Conservation (phyloP, 2,329 filamentous ascomycete species). For the Elsinoe arachidis region DNA sequence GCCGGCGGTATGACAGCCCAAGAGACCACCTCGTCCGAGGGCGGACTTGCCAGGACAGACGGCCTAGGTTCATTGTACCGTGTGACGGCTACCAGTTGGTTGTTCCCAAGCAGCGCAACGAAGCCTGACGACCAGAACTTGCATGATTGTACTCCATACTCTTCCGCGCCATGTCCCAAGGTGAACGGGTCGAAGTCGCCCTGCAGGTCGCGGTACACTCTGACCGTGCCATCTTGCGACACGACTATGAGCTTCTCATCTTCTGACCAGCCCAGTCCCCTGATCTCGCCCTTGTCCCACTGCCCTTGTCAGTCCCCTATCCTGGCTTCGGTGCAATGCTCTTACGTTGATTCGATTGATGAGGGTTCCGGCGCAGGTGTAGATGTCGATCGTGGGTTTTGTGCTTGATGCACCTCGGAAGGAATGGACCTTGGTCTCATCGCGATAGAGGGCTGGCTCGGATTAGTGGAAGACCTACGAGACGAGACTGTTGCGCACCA, state of each 20-base stretch:
- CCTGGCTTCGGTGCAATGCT: neutral
- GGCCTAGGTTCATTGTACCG: constrained; percentile 87
- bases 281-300: constrained; percentile 85
- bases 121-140: constrained; percentile 89
- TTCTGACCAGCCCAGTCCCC: constrained; percentile 90
- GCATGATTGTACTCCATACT: constrained; percentile 79
- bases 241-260: constrained; percentile 87
- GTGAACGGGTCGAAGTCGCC: constrained; percentile 93
- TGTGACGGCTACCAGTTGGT: constrained; percentile 75
- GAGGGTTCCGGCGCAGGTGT: constrained; percentile 83
- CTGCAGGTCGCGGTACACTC: constrained; percentile 85
- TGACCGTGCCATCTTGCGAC: constrained; percentile 78
- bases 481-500: constrained; percentile 47
- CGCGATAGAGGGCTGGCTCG: constrained; percentile 70
- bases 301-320: constrained; percentile 27
- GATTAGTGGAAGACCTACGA: neutral
- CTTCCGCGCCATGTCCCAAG: constrained; percentile 78
- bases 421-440: constrained; percentile 74
- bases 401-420: constrained; percentile 62
- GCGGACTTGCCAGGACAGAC: constrained; percentile 66
- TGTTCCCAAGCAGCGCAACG: constrained; percentile 83
- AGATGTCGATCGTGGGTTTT: constrained; percentile 85
- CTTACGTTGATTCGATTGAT: constrained; percentile 64
- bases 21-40: constrained; percentile 70
- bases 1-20: constrained; percentile 86